These are phyloP conservation scores for Ustilago vetiveriae DNA, from an alignment of 1,284 basidiomycete genomes.

Conservation along the genomic window DNA sequence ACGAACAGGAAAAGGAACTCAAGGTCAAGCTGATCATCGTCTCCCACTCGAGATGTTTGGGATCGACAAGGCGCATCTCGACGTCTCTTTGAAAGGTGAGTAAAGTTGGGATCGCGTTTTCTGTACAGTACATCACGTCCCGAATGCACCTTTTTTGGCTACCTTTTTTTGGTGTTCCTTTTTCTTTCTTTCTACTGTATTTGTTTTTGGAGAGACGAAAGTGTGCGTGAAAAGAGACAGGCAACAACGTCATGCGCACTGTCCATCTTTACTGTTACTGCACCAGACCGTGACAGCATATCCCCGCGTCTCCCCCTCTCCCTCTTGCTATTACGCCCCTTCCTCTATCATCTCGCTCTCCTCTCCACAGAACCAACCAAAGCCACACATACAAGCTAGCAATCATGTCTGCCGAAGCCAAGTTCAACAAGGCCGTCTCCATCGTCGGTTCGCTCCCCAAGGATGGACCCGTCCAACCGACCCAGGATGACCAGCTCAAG, in stretches of 20 bases:
- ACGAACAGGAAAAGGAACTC: too few species aligned
- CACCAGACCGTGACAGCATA: too few species aligned
- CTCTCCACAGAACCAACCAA: not conserved
- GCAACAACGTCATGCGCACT: conserved; percentile 14
- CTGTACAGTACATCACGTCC: too few species aligned
- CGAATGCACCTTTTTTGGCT: not conserved
- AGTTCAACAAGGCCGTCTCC: conserved; percentile 57
- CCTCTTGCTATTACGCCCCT: not conserved
- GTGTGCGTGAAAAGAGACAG: not conserved
- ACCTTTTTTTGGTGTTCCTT: not conserved
- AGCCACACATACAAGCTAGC: not conserved
- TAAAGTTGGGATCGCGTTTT: not conserved
- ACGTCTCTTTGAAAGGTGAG: not conserved
- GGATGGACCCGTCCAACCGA: conserved; percentile 61
- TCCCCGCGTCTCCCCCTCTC: too few species aligned
- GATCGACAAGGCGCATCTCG: conserved; percentile 6
- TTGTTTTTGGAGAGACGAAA: too few species aligned
- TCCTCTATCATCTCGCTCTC: not conserved
- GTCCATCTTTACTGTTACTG: not conserved
- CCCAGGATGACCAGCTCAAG: conserved; percentile 62
- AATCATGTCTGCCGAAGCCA: conserved; percentile 52
- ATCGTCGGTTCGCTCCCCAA: conserved; percentile 54
- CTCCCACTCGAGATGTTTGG: not conserved
- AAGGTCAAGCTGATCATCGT: too few species aligned
- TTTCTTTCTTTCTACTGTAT: too few species aligned